Evolutionary conservation across 192 early-diverging fungal genomes (phyloP), one percentile per base, ranked within the genome.

Genomic region (Irineochytrium annulatum): DNA sequence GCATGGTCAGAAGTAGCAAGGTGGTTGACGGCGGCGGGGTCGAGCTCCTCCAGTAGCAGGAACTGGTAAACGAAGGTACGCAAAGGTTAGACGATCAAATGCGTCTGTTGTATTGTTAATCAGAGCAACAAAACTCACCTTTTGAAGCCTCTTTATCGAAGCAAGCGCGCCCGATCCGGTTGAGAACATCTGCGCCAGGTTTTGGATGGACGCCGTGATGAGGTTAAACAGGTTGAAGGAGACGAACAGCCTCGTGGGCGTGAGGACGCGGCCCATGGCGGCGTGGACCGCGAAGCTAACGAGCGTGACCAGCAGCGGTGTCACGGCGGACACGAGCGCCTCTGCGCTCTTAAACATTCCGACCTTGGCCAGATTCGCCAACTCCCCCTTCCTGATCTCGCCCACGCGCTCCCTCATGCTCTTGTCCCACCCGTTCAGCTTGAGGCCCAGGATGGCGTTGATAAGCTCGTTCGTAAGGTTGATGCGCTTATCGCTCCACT

Each of bases 391-490:
- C 1, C 65, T 27, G 1, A 59, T 59, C 5, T 59, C 19, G 13
- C 19, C 52, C 3, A 68, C 57, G 6, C 65, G 59, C 17, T 32
- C 26, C 29, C 51, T 48, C 27, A 68, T 61, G n/a, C 52, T 14
- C 16, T 53, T 16, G 34, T 59, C 58, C 65, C 65, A 68, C 41
- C 65, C 65, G 29, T 63, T 61, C 3, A 59, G 39, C 46, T 68
- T 68, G 1, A 68, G 41, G 8, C 52, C n/a, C 22, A 44, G 45
- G 46, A 68, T 68, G n/a, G 27, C 29, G 22, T 16, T 63, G 17
- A 68, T 19, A 2, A 52, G 8, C 46, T 68, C 65, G 56, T 66
- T 59, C 17, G 58, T 55, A 30, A 66, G 3, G 43, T 57, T 49
- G 31, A 66, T 66, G 27, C 64, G 55, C 3, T 33, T 43, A 31